Base-by-base conservation (phyloP, 2,329 filamentous ascomycete genomes). In the Colletotrichum agaves region DNA sequence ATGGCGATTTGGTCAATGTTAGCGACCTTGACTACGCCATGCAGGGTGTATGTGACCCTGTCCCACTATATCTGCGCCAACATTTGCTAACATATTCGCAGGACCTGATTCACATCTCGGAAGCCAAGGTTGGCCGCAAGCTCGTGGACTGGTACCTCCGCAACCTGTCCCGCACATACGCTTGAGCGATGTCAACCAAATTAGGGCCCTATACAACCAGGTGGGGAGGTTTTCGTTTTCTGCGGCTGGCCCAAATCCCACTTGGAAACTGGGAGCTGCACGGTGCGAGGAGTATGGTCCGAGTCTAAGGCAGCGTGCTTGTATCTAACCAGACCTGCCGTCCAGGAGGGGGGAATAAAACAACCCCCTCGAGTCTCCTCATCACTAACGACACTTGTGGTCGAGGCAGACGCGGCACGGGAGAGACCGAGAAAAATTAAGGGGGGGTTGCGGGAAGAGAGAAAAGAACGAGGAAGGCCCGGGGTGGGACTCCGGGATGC, bases 71-170 rank as follows among this genome's bases (percentile, higher is more conserved):
- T 52, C 55, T 44, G 53, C n/a, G 21, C 56, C 17, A 19, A 10
- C 35, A 44, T 27, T 44, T 15, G 44, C 46, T 67, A 71, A 67
- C 62, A 47, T 27, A 12, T 31, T 43, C 13, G 12, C 74, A 94
- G 91, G 95, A 99, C 79, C 84, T 99, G 75, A 99, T 99, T 80
- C 96, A 99, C 83, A 96, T 99, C 74, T 98, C 95, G 67, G 96
- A 99, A 84, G 95, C 95, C 73, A 99, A 99, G 90, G 94, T 98
- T 69, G 96, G 96, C 78, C 89, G 96, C 75, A 97, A 96, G 84
- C 85, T 99, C 76, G 95, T 99, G 72, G 96, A 99, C 83, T 99
- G 96, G 96, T 99, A 99, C 82, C 88, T 99, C 78, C 91, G 96
- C 78, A 99, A 99, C 86, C 86, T 99, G 77, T 93, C 94, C 69